phyloP scores from a whole-genome alignment of 31 red algal genomes.

The Bonnemaisonia californica region DNA sequence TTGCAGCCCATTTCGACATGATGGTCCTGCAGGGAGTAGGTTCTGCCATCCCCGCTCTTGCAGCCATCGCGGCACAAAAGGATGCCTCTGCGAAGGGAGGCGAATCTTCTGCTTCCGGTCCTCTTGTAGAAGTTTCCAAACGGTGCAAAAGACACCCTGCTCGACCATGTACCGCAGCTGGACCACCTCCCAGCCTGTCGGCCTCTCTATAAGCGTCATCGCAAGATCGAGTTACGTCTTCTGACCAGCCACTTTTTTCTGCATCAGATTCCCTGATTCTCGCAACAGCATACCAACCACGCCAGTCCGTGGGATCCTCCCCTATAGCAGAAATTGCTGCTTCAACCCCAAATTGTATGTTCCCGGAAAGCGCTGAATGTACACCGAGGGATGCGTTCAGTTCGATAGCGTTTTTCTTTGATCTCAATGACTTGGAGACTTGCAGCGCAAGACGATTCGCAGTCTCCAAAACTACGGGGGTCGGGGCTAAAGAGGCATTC shows the following conservation, averaged over 20 bases:
- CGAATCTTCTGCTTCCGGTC: background rate
- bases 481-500: background rate
- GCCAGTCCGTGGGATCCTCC: constrained; percentile 28
- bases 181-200: constrained; percentile 23
- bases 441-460: constrained; percentile 12
- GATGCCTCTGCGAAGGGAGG: background rate
- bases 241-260: background rate
- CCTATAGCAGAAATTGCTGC: constrained; percentile 17
- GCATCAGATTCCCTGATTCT: constrained; percentile 17
- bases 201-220: constrained; percentile 32
- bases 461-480: background rate
- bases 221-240: constrained; percentile 7
- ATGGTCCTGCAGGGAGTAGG: background rate
- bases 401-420: background rate
- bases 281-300: constrained; percentile 23
- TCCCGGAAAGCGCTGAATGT: background rate
- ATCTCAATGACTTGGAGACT: constrained; percentile 3
- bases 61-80: background rate
- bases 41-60: constrained; percentile 2
- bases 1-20: background rate
- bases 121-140: background rate
- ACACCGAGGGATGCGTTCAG: constrained; percentile 15
- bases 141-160: background rate
- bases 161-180: background rate
- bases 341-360: background rate